Evolutionary conservation across 805 yeast species (phyloP), one percentile per base, ranked within the genome.

Genomic region (Candida hispaniensis): DNA sequence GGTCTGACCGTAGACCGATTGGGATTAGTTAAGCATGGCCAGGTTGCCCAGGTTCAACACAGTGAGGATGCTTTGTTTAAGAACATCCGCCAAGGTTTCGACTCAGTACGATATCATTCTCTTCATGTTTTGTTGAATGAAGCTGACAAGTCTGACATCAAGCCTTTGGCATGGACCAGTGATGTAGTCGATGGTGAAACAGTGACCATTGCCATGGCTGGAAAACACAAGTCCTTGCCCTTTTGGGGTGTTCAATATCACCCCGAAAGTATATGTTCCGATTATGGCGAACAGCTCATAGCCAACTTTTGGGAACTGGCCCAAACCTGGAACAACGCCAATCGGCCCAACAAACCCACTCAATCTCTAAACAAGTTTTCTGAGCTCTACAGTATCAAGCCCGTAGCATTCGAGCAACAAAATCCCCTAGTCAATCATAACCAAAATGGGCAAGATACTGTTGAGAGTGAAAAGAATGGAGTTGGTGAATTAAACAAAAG

Each of bases 201-300:
- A 6, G 16, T 12, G 2, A 49, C 50, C 23, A 58, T 79, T 4
- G 51, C 82, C 18, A 91, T 91, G 99, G 94, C 93, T 1, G 91
- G 69, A 0, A 67, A 60, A 49, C 86, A 81, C 48, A 45, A 30
- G 0, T 12, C 21, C 0, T 56, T 59, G 13, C 96, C 96, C 0
- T 79, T 79, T 60, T 88, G 64, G 53, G 98, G 94, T 1, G 96
- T 91, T 2, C 99, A 91, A 50, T 93, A 86, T 50, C 99, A 91
- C 50, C 98, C 98, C 0, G 99, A 91, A 50, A 83, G 95, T 1
- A 73, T 88, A 23, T 82, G 94, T 47, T 83, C 96, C 0, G 60
- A 64, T 9, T 47, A 59, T 29, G 98, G 98, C 2, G 63, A 50
- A 2, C 47, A 52, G 7, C 52, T 91, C 34, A 54, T 86, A 4